Conservation (phyloP, 2,329 filamentous ascomycete species). For the Cladosporium sphaerospermum region DNA sequence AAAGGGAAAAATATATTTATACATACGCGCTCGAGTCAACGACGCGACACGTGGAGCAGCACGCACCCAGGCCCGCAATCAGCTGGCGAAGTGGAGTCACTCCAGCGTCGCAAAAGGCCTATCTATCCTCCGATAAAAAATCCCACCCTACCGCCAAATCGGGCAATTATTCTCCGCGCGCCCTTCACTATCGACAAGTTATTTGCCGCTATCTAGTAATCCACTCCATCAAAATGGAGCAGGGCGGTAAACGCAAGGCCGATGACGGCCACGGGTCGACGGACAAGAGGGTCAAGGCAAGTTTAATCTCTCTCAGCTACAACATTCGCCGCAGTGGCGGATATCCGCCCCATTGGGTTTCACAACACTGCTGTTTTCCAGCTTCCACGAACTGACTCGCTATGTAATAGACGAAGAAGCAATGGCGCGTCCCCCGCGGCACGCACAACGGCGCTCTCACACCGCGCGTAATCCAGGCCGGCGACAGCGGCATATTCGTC, state of each 20-base stretch:
- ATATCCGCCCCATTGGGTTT: no score
- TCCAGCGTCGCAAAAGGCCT: neutral
- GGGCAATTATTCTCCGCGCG: no score
- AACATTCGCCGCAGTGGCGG: no score
- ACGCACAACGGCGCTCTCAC: slow-evolving; percentile 17
- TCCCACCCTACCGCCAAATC: no score
- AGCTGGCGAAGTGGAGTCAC: no score
- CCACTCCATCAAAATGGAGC: slow-evolving; percentile 15
- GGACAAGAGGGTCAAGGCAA: slow-evolving; percentile 35
- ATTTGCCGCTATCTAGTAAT: no score
- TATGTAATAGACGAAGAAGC: slow-evolving; percentile 36
- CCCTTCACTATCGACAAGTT: no score
- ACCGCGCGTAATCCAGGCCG: slow-evolving; percentile 50
- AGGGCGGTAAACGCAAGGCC: slow-evolving; percentile 33
- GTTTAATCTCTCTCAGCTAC: slow-evolving; percentile 9
- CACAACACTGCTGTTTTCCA: no score
- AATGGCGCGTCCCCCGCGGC: slow-evolving; percentile 36
- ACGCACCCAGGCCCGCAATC: no score
- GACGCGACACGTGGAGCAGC: no score
- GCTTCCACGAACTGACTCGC: slow-evolving; percentile 1
- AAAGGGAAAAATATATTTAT: no score
- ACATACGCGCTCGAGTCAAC: no score
- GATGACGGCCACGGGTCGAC: slow-evolving; percentile 23
- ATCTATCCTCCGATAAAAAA: slow-evolving; percentile 7
- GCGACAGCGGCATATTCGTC: slow-evolving; percentile 70